Conservation (phyloP, 306 rosid genomes). For the Quercus dentata region DNA sequence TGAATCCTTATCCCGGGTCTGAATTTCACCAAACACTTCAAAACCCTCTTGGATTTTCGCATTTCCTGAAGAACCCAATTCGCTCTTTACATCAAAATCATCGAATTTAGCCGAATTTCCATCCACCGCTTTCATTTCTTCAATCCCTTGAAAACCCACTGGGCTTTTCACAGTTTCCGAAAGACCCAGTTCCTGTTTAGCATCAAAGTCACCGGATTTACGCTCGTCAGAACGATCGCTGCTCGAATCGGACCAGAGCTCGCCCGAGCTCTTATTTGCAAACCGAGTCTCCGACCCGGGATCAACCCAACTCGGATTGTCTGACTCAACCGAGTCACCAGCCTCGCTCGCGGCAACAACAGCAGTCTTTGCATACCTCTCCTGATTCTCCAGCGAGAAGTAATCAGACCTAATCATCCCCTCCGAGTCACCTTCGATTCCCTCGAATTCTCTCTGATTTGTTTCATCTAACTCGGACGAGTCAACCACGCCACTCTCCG, state of each 20-base stretch:
- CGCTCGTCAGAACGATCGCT: constrained; percentile 58
- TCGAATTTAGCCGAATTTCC: constrained; percentile 11
- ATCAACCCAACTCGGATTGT: constrained; percentile 74
- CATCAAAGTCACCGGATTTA: constrained; percentile 27
- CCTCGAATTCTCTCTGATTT: constrained; percentile 17
- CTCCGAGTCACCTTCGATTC: constrained; percentile 40
- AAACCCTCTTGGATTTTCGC: constrained; percentile 14
- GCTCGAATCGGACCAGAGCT: constrained; percentile 59
- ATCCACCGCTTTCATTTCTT: constrained; percentile 5
- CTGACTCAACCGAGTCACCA: constrained; percentile 47
- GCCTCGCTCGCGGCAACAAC: constrained; percentile 27
- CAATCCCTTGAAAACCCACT: not conserved
- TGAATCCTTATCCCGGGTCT: constrained; percentile 14
- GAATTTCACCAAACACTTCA: constrained; percentile 23
- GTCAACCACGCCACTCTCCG: constrained; percentile 14
- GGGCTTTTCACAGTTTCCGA: not conserved
- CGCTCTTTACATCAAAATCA: constrained; percentile 26
- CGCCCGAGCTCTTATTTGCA: constrained; percentile 22
- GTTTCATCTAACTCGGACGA: constrained; percentile 5
- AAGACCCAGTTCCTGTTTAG: constrained; percentile 15
- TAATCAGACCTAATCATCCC: constrained; percentile 55
- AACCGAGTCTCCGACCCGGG: constrained; percentile 41
- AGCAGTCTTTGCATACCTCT: constrained; percentile 17
- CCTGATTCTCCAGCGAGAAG: constrained; percentile 51
- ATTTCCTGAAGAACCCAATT: not conserved